Evolutionary conservation across 208 protist species (phyloP), one percentile per base, ranked within the genome.

Genomic region (Trypanosoma caninum): DNA sequence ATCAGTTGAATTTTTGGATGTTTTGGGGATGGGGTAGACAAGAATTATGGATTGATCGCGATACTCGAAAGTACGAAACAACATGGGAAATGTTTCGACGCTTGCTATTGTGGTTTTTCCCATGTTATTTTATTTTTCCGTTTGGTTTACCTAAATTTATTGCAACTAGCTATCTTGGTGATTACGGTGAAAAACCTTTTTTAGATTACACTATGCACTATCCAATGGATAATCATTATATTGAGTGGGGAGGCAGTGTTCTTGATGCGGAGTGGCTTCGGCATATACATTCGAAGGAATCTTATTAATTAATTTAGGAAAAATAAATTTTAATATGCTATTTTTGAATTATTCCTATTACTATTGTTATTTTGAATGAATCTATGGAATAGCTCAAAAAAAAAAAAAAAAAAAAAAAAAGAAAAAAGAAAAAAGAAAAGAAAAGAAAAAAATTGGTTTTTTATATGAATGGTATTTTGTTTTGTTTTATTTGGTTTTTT

Each of bases 1-100:
- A 90, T 56, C 87, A 91, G 25, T 63, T 91, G 42, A 94, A 89
- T 60, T 90, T 94, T 55, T 94, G 87, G 84, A 91, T 91, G 87
- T 84, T 85, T 50, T 94, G 84, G 80, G 87, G 87, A 27, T 94
- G 72, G 67, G 84, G 84, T 22, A 77, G 87, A 7, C 84, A 94
- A 54, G 87, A 94, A 56, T 62, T 94, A 25, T 94, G 87, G 84
- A 77, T 94, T 50, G 87, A 94, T 69, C 58, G 77, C 30, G 82
- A 91, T 54, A 85, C 67, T 13, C 76, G 87, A 59, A 83, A 84
- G 18, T 94, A 94, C 61, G 80, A 94, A 69, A 94, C 87, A 28
- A 89, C 83, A 0, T 94, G 87, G 84, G 79, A 94, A 56, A 89
- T 91, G 82, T 48, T 91, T 37, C 79, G 87, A 7, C 72, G 83